phyloP scores from a whole-genome alignment of 129 eudicot genomes.

The Flaveria trinervia region DNA sequence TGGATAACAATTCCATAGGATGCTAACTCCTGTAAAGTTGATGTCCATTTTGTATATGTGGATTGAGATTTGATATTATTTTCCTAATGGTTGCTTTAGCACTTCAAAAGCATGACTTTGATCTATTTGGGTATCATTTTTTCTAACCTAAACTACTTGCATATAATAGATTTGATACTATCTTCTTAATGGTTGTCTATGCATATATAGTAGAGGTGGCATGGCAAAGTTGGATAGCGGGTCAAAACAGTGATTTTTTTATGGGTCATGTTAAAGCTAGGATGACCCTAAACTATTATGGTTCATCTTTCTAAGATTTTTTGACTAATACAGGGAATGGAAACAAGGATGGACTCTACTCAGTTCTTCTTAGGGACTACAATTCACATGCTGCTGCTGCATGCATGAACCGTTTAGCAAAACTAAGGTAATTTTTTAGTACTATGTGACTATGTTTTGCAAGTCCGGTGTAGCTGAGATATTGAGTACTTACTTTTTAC shows the following conservation, averaged over 20 bases:
- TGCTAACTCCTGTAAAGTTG: background rate
- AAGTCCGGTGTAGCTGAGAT: background rate
- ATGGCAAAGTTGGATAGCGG: background rate
- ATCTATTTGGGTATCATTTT: background rate
- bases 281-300: background rate
- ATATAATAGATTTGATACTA: too few species aligned
- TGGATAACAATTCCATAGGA: background rate
- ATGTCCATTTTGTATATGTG: background rate
- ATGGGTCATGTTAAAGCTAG: background rate
- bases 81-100: background rate
- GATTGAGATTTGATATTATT: background rate
- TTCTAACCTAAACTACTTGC: too few species aligned
- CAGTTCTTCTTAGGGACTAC: constrained; percentile 93
- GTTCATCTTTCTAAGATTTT: background rate
- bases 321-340: constrained; percentile 67
- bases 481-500: background rate
- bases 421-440: constrained; percentile 62
- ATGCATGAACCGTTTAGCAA: constrained; percentile 95
- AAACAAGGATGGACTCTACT: constrained; percentile 86
- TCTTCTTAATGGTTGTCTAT: background rate
- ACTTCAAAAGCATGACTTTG: background rate
- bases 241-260: background rate
- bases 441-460: background rate
- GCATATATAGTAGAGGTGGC: background rate
- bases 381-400: constrained; percentile 88